Evolutionary conservation across 352 stramenopile genomes (phyloP).

Genomic region (Pythium pectinolyticum): DNA sequence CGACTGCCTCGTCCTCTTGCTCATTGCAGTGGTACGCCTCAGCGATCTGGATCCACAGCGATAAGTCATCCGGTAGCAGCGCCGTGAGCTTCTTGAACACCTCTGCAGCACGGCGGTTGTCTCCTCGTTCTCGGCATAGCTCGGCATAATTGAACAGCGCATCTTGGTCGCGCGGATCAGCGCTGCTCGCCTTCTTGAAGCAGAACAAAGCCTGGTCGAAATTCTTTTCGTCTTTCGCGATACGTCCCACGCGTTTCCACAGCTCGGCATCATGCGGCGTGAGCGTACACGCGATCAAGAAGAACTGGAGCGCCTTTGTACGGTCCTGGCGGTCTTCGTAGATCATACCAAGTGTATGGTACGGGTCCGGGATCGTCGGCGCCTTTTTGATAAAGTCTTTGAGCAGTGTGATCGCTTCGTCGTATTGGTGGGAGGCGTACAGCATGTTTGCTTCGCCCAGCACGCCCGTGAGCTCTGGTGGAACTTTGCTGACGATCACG

Average conservation of each 20-base stretch:
- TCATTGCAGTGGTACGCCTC: constrained; percentile 87
- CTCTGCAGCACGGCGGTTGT: constrained; percentile 76
- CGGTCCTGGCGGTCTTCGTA: constrained; percentile 83
- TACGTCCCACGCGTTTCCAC: constrained; percentile 83
- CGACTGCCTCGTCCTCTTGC: constrained; percentile 83
- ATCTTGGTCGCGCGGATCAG: constrained; percentile 79
- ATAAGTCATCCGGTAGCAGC: constrained; percentile 69
- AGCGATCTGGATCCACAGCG: constrained; percentile 85
- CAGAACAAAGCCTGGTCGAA: constrained; percentile 84
- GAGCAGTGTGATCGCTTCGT: constrained; percentile 74
- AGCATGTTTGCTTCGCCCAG: constrained; percentile 85
- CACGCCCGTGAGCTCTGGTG: constrained; percentile 72
- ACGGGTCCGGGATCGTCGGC: constrained; percentile 83
- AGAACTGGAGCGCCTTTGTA: constrained; percentile 84
- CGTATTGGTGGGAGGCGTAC: constrained; percentile 86
- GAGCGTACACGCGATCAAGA: constrained; percentile 81
- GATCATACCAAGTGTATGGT: constrained; percentile 87
- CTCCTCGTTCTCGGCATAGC: constrained; percentile 71
- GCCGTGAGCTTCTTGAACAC: constrained; percentile 81
- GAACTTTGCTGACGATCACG: constrained; percentile 74
- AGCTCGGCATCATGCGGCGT: constrained; percentile 79
- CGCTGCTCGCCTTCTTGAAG: constrained; percentile 82
- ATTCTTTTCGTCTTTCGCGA: constrained; percentile 87
- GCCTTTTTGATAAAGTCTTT: constrained; percentile 91
- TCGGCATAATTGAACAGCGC: constrained; percentile 82